phyloP scores from a whole-genome alignment of 257 asterid species.

The Solanum virginianum region DNA sequence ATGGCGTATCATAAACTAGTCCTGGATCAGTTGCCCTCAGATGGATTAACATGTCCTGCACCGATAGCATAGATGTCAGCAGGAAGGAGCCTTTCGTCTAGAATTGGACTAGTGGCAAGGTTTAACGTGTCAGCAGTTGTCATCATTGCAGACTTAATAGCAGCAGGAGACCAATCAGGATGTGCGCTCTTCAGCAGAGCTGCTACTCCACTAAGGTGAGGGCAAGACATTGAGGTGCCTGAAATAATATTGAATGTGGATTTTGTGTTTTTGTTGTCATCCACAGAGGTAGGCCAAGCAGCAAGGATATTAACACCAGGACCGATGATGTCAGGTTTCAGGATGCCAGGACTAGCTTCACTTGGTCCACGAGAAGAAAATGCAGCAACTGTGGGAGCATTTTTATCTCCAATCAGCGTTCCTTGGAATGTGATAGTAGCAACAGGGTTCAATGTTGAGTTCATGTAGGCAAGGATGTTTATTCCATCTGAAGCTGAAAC shows the following conservation, averaged over 20 bases:
- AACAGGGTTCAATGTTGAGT: constrained; percentile 5
- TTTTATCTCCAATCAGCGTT: constrained; percentile 23
- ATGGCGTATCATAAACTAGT: constrained; percentile 28
- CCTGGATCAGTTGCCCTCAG: constrained; percentile 35
- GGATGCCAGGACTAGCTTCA: constrained; percentile 20
- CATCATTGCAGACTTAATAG: constrained; percentile 42
- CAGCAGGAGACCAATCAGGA: constrained; percentile 40
- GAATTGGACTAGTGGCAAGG: constrained; percentile 5
- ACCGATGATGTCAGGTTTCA: constrained; percentile 53
- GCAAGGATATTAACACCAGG: constrained; percentile 48
- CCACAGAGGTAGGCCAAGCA: constrained; percentile 29
- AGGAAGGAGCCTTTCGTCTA: constrained; percentile 14
- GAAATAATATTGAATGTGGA: constrained; percentile 27
- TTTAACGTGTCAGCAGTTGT: constrained; percentile 30
- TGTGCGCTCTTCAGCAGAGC: constrained; percentile 30
- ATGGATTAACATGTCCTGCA: constrained; percentile 39
- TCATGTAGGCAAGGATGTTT: constrained; percentile 10
- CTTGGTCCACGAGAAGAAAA: constrained; percentile 53
- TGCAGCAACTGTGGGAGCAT: constrained; percentile 28
- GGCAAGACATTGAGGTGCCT: constrained; percentile 50
- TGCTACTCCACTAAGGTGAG: constrained; percentile 35
- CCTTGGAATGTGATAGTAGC: constrained; percentile 24
- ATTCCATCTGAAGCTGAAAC: constrained; percentile 2
- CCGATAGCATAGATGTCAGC: constrained; percentile 27
- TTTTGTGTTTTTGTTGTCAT: constrained; percentile 3